Evolutionary conservation across 805 yeast species (phyloP).

Genomic region (Candida germanica): DNA sequence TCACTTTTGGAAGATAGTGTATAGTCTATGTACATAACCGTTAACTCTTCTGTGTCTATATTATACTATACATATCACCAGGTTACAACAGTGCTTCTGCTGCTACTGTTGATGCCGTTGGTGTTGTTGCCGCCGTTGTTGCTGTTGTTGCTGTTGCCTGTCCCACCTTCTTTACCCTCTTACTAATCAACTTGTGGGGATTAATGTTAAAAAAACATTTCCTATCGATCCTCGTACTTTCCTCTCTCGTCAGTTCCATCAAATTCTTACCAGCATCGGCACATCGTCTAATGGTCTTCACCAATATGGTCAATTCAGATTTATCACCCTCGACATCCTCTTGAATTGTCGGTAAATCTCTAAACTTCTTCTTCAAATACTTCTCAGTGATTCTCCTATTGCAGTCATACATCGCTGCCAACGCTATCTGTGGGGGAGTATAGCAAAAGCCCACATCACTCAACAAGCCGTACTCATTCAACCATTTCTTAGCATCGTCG

Average conservation of each 20-base stretch:
- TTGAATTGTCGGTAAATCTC: constrained; percentile 4
- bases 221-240: constrained; percentile 59
- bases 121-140: background rate
- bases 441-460: constrained; percentile 74
- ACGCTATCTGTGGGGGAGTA: constrained; percentile 95
- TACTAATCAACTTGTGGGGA: constrained; percentile 52
- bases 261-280: constrained; percentile 41
- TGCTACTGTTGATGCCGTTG: background rate
- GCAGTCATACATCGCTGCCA: constrained; percentile 73
- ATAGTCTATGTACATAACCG: constrained; percentile 1
- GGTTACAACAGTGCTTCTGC: background rate
- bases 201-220: constrained; percentile 62
- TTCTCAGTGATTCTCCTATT: constrained; percentile 62
- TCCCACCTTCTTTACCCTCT: constrained; percentile 29
- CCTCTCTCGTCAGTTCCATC: constrained; percentile 52
- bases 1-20: constrained; percentile 63
- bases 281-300: constrained; percentile 49
- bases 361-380: constrained; percentile 65
- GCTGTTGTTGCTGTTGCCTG: background rate
- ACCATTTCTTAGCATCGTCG: constrained; percentile 63
- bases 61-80: background rate
- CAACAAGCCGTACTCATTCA: constrained; percentile 60
- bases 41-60: constrained; percentile 1
- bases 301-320: constrained; percentile 41
- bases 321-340: constrained; percentile 9